Evolutionary conservation across 495 filamentous ascomycete genomes (phyloP).

Genomic region (Neurospora sp.): DNA sequence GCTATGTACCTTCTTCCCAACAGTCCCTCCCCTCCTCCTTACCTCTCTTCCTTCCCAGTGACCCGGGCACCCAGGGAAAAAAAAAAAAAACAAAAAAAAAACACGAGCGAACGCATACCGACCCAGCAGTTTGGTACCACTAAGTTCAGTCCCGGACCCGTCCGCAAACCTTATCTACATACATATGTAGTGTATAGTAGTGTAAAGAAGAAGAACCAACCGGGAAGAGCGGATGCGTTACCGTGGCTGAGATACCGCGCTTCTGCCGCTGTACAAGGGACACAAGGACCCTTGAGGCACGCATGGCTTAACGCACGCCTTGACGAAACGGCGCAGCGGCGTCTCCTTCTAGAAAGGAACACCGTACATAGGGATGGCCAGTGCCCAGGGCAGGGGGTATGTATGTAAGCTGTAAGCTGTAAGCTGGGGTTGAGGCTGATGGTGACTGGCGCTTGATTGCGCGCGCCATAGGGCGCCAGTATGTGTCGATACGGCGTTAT

Average conservation of each 20-base stretch:
- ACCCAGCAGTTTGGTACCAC: background rate
- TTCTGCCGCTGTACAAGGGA: background rate
- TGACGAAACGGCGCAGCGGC: background rate
- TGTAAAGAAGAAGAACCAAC: background rate
- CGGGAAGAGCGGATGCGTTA: background rate
- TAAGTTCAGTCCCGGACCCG: background rate
- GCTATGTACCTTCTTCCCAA: too few species aligned
- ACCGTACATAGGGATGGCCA: background rate
- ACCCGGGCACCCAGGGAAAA: too few species aligned
- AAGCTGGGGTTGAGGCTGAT: background rate
- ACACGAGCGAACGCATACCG: background rate
- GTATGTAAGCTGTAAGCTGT: background rate
- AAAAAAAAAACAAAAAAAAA: too few species aligned
- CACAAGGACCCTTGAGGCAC: background rate
- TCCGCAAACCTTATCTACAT: background rate
- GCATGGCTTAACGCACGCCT: background rate
- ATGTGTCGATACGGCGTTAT: background rate
- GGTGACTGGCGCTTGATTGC: background rate
- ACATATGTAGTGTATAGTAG: background rate
- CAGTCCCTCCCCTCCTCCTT: too few species aligned
- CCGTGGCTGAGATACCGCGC: background rate
- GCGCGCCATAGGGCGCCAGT: background rate
- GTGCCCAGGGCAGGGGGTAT: too few species aligned
- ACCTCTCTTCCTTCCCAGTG: too few species aligned
- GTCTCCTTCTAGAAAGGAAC: background rate